Evolutionary conservation across 805 yeast genomes (phyloP).

Genomic region (Lipomyces orientalis): DNA sequence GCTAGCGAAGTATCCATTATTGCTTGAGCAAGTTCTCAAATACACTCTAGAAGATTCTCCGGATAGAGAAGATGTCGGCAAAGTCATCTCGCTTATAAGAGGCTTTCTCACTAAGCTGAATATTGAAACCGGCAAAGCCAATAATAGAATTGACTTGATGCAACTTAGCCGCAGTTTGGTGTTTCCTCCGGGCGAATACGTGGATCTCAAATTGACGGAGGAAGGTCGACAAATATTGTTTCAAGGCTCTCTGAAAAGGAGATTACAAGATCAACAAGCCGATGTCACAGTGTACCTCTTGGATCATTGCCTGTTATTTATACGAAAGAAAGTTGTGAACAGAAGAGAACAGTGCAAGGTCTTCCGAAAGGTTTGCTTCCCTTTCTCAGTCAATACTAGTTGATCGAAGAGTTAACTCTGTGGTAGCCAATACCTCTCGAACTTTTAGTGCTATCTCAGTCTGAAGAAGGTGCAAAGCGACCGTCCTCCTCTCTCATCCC

Average conservation of each 20-base stretch:
- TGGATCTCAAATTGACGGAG: constrained; percentile 81
- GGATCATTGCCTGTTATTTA: constrained; percentile 86
- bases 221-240: constrained; percentile 80
- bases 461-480: constrained; percentile 68
- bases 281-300: constrained; percentile 84
- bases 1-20: constrained; percentile 90
- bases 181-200: constrained; percentile 80
- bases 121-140: constrained; percentile 89
- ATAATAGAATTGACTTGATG: constrained; percentile 88
- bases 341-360: constrained; percentile 92
- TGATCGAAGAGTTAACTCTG: neutral
- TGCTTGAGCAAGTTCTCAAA: constrained; percentile 81
- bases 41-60: constrained; percentile 77
- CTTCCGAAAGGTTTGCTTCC: constrained; percentile 60
- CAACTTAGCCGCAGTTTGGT: constrained; percentile 84
- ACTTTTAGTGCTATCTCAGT: constrained; percentile 55
- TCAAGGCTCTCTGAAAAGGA: constrained; percentile 75
- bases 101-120: constrained; percentile 79
- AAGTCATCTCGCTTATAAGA: constrained; percentile 76
- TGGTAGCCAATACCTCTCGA: constrained; percentile 47
- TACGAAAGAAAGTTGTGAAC: constrained; percentile 82
- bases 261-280: constrained; percentile 66
- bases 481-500: constrained; percentile 43
- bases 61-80: constrained; percentile 69
- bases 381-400: neutral